phyloP scores from a whole-genome alignment of 768 basidiomycete species.

The Collybia nuda region DNA sequence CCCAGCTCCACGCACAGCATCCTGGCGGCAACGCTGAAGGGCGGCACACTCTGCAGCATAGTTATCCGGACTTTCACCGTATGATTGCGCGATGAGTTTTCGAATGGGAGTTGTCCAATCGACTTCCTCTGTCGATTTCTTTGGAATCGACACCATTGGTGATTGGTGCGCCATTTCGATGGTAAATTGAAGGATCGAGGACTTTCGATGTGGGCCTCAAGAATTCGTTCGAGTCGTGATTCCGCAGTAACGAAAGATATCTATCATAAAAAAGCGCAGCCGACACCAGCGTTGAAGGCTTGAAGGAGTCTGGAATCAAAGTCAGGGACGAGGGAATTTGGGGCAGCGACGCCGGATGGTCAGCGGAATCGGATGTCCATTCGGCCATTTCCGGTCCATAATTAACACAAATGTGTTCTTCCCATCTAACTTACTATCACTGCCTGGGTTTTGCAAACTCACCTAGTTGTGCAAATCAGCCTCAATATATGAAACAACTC shows the following conservation, averaged over 20 bases:
- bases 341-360: neutral
- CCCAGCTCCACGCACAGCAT: slow-evolving; percentile 94
- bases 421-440: no score
- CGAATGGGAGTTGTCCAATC: slow-evolving; percentile 94
- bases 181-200: neutral
- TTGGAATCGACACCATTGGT: slow-evolving; percentile 89
- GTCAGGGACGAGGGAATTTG: no score
- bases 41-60: slow-evolving; percentile 83
- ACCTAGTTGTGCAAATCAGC: no score
- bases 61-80: slow-evolving; percentile 89
- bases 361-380: neutral
- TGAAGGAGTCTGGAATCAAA: no score
- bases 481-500: no score
- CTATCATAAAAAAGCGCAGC: no score
- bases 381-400: no score
- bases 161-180: slow-evolving; percentile 71
- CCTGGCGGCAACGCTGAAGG: slow-evolving; percentile 90
- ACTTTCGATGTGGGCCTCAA: neutral
- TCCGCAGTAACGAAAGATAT: no score
- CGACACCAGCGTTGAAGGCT: no score
- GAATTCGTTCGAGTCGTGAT: no score
- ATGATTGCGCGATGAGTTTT: slow-evolving; percentile 84
- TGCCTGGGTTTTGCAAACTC: no score
- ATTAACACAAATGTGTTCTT: no score
- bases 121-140: slow-evolving; percentile 93